A percentile compares a stretch with the other conserved stretches of the same genome.
These are phyloP conservation scores for Colletotrichum lentis DNA, from an alignment of 2,329 filamentous ascomycete species.

Conservation along the genomic window DNA sequence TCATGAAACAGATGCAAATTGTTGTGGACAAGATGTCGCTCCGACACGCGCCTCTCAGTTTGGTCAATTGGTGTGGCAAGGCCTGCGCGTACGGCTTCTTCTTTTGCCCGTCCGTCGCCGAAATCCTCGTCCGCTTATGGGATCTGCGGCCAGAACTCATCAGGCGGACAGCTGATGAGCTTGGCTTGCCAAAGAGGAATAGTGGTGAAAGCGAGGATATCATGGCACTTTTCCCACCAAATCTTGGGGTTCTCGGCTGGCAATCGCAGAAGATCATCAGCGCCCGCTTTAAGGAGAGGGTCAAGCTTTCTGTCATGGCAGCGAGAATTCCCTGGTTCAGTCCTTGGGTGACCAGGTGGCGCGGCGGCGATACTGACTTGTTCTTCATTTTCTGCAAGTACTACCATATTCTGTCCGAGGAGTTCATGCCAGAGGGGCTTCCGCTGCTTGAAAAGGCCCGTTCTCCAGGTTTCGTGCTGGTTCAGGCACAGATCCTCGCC, in stretches of 20 bases:
- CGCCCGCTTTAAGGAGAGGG: constrained; percentile 69
- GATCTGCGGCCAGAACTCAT: constrained; percentile 73
- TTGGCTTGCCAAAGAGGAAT: constrained; percentile 67
- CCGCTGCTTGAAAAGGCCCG: constrained; percentile 65
- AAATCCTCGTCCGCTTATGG: constrained; percentile 85
- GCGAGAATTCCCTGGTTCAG: constrained; percentile 84
- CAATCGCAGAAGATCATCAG: constrained; percentile 59
- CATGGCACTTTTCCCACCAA: constrained; percentile 73
- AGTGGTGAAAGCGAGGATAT: constrained; percentile 70
- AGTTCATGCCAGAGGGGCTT: constrained; percentile 69
- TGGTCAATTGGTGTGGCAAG: constrained; percentile 88
- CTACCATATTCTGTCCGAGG: constrained; percentile 80
- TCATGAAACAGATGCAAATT: constrained; percentile 83
- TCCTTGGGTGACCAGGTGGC: constrained; percentile 86
- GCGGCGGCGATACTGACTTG: constrained; percentile 84
- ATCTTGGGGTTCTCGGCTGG: constrained; percentile 66
- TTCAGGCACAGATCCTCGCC: constrained; percentile 82
- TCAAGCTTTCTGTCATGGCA: constrained; percentile 71
- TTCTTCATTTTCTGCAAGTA: constrained; percentile 93
- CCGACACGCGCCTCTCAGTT: constrained; percentile 69
- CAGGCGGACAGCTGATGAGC: constrained; percentile 74
- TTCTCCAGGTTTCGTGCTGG: constrained; percentile 78
- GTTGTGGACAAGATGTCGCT: constrained; percentile 90
- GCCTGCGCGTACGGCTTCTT: constrained; percentile 93
- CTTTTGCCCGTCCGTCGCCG: constrained; percentile 86